Conservation (phyloP, 169 alveolate species). For the Plasmodium sp. region DNA sequence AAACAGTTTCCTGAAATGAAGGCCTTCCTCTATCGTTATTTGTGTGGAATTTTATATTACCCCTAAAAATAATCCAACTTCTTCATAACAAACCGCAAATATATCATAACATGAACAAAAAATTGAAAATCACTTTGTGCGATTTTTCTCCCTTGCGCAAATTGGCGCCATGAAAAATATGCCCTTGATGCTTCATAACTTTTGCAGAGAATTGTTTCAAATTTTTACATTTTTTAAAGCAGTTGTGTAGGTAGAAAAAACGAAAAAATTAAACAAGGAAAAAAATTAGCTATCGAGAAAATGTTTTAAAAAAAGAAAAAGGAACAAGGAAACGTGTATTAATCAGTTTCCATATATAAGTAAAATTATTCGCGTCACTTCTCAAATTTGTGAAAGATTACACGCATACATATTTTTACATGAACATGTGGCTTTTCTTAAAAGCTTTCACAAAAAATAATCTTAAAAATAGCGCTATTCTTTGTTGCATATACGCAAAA, state of each 20-base stretch:
- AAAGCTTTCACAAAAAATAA: not conserved
- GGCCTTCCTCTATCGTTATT: not conserved
- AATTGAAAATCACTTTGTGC: not conserved
- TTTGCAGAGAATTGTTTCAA: not conserved
- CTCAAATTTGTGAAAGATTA: not conserved
- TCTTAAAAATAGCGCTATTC: not conserved
- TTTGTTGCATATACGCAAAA: not conserved
- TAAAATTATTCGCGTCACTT: not conserved
- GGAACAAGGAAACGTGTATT: not conserved
- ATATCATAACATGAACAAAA: not conserved
- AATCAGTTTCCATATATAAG: not conserved
- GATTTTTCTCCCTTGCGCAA: not conserved
- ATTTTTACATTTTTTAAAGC: not conserved
- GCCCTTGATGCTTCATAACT: not conserved
- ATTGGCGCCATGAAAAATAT: not conserved
- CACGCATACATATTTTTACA: not conserved
- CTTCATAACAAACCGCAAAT: not conserved
- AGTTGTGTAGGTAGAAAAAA: not conserved
- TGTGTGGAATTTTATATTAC: not conserved
- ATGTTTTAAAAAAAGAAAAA: not conserved
- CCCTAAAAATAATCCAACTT: not conserved
- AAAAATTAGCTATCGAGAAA: not conserved
- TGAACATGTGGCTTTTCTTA: not conserved
- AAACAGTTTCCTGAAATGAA: not conserved
- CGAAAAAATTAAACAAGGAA: not conserved